A percentile compares a stretch with the other conserved stretches of the same genome.
These are phyloP conservation scores for Coccomyxa subellipsoidea DNA, from an alignment of 163 green algal genomes.

Conservation along the genomic window DNA sequence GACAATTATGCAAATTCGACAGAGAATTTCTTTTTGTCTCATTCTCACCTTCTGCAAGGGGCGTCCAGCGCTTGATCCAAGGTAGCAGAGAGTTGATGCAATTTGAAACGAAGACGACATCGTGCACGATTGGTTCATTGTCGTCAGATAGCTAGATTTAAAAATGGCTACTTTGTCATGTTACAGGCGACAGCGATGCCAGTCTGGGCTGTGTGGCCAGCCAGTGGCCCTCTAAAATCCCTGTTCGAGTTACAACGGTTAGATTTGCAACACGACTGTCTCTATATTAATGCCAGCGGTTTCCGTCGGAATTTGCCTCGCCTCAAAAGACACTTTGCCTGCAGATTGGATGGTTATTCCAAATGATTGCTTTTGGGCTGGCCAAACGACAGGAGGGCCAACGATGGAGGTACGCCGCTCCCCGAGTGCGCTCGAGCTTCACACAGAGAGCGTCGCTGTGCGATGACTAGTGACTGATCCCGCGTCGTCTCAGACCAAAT, in stretches of 20 bases:
- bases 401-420: no score
- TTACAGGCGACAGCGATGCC: background rate
- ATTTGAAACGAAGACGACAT: background rate
- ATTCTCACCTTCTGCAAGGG: background rate
- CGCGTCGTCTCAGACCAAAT: no score
- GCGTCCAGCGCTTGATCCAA: background rate
- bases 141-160: no score
- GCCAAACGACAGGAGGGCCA: no score
- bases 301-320: no score
- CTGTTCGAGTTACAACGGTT: background rate
- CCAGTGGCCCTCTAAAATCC: no score
- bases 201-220: background rate
- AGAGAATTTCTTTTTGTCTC: background rate
- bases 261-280: background rate
- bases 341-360: no score
- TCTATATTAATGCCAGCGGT: background rate
- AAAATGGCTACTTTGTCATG: background rate
- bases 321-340: background rate
- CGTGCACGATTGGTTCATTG: background rate
- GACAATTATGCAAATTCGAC: background rate
- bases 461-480: no score
- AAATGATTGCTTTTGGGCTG: no score
- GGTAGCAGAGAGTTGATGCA: background rate
- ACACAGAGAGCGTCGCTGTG: no score
- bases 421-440: no score